Conservation (phyloP, 2,329 filamentous ascomycete species). For the Ophiostoma novo-ulmi region DNA sequence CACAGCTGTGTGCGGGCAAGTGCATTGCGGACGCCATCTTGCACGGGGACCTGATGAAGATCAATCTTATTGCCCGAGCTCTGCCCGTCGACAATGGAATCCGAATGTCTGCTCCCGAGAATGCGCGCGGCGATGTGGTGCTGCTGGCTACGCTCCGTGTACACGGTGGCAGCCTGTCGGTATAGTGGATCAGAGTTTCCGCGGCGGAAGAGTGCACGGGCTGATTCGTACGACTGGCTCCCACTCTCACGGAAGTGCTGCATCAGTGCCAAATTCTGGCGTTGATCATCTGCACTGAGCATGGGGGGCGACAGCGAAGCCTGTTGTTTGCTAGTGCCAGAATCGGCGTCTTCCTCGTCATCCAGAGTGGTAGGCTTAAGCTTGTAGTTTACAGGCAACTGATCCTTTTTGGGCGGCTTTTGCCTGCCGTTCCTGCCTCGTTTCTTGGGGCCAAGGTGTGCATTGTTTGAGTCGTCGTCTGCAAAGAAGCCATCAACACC, state of each 20-base stretch:
- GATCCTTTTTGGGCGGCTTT: slow-evolving; percentile 32
- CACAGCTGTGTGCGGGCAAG: slow-evolving; percentile 61
- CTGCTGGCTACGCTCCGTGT: slow-evolving; percentile 65
- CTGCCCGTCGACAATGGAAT: slow-evolving; percentile 62
- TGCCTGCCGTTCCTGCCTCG: slow-evolving; percentile 15
- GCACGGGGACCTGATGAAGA: slow-evolving; percentile 76
- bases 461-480: slow-evolving; percentile 41
- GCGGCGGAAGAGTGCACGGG: slow-evolving; percentile 40
- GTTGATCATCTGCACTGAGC: not conserved
- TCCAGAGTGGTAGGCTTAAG: slow-evolving; percentile 37
- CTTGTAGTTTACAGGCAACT: slow-evolving; percentile 38
- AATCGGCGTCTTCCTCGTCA: slow-evolving; percentile 30
- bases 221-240: slow-evolving; percentile 35
- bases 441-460: not conserved
- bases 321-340: not conserved
- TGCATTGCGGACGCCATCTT: slow-evolving; percentile 75
- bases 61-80: slow-evolving; percentile 69
- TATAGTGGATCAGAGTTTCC: slow-evolving; percentile 67
- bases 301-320: not conserved
- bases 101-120: slow-evolving; percentile 62
- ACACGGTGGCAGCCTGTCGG: slow-evolving; percentile 70
- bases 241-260: slow-evolving; percentile 16
- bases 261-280: not conserved
- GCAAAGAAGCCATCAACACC: slow-evolving; percentile 75
- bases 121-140: slow-evolving; percentile 53